These are phyloP conservation scores for Globisporangium rhizosaccharum DNA, from an alignment of 352 stramenopile species.

Conservation along the genomic window DNA sequence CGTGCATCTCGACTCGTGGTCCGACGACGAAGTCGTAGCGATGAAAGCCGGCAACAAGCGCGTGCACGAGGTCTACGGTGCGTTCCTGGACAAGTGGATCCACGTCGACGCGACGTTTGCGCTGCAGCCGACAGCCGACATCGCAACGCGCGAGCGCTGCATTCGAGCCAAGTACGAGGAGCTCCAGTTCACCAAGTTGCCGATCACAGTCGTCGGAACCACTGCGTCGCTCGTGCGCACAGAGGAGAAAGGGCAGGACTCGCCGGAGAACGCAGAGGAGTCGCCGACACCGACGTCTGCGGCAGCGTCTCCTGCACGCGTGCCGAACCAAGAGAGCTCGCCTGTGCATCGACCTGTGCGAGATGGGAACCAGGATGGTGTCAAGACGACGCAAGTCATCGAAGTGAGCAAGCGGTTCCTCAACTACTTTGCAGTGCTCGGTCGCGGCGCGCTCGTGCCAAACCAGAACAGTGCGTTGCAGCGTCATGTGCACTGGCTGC, in stretches of 20 bases:
- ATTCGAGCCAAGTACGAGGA: slow-evolving; percentile 70
- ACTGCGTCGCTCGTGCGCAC: neutral
- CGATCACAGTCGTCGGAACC: slow-evolving; percentile 8
- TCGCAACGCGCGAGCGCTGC: slow-evolving; percentile 32
- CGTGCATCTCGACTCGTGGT: slow-evolving; percentile 73
- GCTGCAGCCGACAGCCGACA: slow-evolving; percentile 38
- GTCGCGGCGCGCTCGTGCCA: slow-evolving; percentile 42
- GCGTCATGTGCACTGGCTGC: neutral
- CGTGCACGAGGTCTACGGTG: slow-evolving; percentile 53
- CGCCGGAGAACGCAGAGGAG: slow-evolving; percentile 41
- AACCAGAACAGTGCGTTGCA: slow-evolving; percentile 58
- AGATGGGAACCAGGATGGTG: slow-evolving; percentile 24
- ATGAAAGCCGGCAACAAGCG: slow-evolving; percentile 78
- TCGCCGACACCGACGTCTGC: slow-evolving; percentile 12
- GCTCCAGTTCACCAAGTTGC: slow-evolving; percentile 56
- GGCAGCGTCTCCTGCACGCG: slow-evolving; percentile 6
- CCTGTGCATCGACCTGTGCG: slow-evolving; percentile 15
- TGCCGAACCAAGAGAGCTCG: slow-evolving; percentile 29
- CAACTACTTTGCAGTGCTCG: slow-evolving; percentile 82
- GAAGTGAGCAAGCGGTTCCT: slow-evolving; percentile 78
- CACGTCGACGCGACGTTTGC: slow-evolving; percentile 29
- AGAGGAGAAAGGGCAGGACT: slow-evolving; percentile 52
- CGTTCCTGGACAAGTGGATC: slow-evolving; percentile 51
- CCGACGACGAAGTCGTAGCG: slow-evolving; percentile 54
- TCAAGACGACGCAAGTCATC: slow-evolving; percentile 48